Evolutionary conservation across 1,139 yeast genomes (phyloP).

Genomic region (Pneumocystis canis): DNA sequence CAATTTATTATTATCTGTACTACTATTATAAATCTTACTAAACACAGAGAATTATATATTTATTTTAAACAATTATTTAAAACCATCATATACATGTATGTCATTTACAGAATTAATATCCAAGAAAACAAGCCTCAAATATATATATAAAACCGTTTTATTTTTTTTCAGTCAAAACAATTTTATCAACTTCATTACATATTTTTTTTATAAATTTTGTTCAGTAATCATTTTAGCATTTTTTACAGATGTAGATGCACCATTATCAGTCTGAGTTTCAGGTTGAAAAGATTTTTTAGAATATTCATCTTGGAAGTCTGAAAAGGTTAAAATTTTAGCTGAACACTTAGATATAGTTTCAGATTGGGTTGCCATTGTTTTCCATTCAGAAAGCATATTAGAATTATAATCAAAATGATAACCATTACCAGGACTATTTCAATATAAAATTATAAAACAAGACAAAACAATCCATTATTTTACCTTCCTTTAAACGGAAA

Average conservation of each 20-base stretch:
- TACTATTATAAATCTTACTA: neutral
- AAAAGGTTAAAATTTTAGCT: neutral
- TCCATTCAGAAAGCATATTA: neutral
- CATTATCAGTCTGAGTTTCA: neutral
- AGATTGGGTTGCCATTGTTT: neutral
- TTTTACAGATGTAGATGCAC: neutral
- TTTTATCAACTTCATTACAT: neutral
- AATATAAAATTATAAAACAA: neutral
- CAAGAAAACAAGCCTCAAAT: neutral
- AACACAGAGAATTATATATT: neutral
- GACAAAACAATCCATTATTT: neutral
- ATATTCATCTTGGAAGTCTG: neutral
- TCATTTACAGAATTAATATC: neutral
- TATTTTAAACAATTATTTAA: neutral
- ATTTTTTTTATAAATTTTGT: neutral
- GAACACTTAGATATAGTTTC: neutral
- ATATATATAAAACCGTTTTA: neutral
- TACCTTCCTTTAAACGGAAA: slow-evolving; percentile 35
- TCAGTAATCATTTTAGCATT: neutral
- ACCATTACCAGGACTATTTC: slow-evolving; percentile 10
- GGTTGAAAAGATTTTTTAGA: neutral
- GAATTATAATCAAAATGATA: slow-evolving; percentile 5
- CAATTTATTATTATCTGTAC: too few species aligned
- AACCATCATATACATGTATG: neutral
- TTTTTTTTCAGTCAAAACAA: neutral